Evolutionary conservation across 495 filamentous ascomycete genomes (phyloP), one percentile per base, ranked within the genome.

Genomic region (Wilcoxina mikolae): DNA sequence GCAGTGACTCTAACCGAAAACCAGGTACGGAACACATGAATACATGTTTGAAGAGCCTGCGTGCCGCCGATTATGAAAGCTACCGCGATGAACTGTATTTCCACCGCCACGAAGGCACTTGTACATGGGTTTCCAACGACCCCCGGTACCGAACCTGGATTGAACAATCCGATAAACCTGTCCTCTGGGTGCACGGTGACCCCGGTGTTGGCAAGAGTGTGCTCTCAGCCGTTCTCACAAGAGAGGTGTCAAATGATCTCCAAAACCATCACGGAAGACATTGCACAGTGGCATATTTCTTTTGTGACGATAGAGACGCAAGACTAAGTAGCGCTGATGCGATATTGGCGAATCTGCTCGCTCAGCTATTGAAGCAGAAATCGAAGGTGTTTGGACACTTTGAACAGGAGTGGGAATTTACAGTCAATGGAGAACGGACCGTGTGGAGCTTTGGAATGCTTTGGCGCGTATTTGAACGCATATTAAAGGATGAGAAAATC

Each of bases 91-190:
- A 9, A 7, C 42, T 45, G 9, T 20, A 9, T 9, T 23, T 7
- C n/a, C 67, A 60, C 15, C 60, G 62, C 10, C 63, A 67, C 46
- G 60, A 68, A 25, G 70, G 67, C 2, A 67, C 58, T 9, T 69
- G 69, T 12, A 64, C 69, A 22, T 65, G 65, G 18, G 62, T 64
- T 11, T 69, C 67, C 35, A 72, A 69, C 33, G 73, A 69, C 33
- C 15, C 18, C 5, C 18, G 15, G 7, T 41, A 18, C 25, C 48
- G 29, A n/a, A 12, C 10, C 17, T 46, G 26, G 51, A 27, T 11
- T 39, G 18, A 38, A 29, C 4, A 53, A 5, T 10, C 48, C 18
- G 18, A 45, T 20, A 5, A 45, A 45, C 12, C 42, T 7, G 42
- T 45, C 10, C 52, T 57, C 17, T 47, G 41, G 41, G 39, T 57